Conservation (phyloP, 169 alveolate species). For the Plasmodium malariae region DNA sequence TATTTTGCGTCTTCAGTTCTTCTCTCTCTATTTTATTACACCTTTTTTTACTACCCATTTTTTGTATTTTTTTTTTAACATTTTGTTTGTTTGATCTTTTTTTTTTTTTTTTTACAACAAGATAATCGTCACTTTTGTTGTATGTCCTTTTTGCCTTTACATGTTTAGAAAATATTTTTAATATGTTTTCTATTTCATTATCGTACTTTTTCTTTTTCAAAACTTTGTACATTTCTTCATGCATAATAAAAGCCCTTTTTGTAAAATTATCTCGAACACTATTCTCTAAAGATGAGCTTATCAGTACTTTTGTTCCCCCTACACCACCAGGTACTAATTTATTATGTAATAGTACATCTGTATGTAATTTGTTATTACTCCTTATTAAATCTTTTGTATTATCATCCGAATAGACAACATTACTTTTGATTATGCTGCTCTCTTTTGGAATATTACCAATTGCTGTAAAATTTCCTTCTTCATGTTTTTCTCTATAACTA, state of each 20-base stretch:
- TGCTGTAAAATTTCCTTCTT: neutral
- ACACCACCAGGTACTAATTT: neutral
- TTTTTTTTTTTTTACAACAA: neutral
- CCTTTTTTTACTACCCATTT: slow-evolving; percentile 8
- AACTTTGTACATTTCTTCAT: slow-evolving; percentile 8
- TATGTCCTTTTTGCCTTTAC: neutral
- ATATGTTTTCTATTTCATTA: slow-evolving; percentile 14
- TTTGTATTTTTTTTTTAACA: slow-evolving; percentile 12
- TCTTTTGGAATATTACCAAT: neutral
- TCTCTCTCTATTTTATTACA: neutral
- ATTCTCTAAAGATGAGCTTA: neutral
- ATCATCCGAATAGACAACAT: neutral
- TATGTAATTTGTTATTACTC: neutral
- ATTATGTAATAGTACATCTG: neutral
- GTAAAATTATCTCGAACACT: neutral
- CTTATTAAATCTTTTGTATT: neutral
- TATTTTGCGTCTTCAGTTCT: neutral
- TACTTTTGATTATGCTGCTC: neutral
- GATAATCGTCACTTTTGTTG: neutral
- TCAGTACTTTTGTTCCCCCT: neutral
- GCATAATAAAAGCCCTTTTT: neutral
- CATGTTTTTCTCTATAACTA: slow-evolving; percentile 5
- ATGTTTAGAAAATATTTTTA: slow-evolving; percentile 10
- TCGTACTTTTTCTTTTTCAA: slow-evolving; percentile 34
- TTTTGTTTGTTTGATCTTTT: neutral